Evolutionary conservation across 1,139 yeast genomes (phyloP), one percentile per base, ranked within the genome.

Genomic region (Hanseniaspora uvarum): DNA sequence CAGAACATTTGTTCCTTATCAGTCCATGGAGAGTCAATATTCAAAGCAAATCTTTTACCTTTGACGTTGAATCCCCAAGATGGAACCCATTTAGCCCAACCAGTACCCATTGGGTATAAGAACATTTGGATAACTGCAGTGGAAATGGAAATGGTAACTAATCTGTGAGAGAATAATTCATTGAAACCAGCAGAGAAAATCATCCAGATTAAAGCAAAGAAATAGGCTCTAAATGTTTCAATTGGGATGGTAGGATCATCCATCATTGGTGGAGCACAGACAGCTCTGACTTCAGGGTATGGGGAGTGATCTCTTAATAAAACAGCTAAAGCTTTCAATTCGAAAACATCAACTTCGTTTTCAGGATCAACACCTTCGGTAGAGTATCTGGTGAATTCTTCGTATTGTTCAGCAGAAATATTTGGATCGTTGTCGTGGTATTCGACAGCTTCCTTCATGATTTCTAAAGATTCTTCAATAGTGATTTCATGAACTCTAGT

Each of bases 1-100:
- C 79, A 71, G 57, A 79, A 69, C 80, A 80, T 78, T 69, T 83
- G 86, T 63, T 83, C 92, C 64, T 83, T 83, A 60, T 70, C 73
- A 37, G 75, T 70, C 85, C 86, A 83, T 6, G 80, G 79, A 7
- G 82, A 82, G 1, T 81, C 80, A 37, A 60, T 55, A 64, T 80
- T 73, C 61, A 79, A 61, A 52, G 77, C 65, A 62, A 67, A 57
- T 55, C 70, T 69, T 55, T 59, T 63, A 38, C 72, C 76, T 59
- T 67, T 67, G 58, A 63, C 65, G 44, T 62, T 71, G 62, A 78
- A 63, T 18, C 73, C 74, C 73, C 74, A 70, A 55, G 72, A 72
- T 5, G 86, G 86, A 18, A 80, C 56, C 39, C 66, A 54, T 28
- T 49, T 58, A 44, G 68, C 72, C 63, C 70, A 66, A 1, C 69